A percentile compares a stretch with the other conserved stretches of the same genome.
Conservation (phyloP, 768 basidiomycete species). For the Trametopsis cervina region DNA sequence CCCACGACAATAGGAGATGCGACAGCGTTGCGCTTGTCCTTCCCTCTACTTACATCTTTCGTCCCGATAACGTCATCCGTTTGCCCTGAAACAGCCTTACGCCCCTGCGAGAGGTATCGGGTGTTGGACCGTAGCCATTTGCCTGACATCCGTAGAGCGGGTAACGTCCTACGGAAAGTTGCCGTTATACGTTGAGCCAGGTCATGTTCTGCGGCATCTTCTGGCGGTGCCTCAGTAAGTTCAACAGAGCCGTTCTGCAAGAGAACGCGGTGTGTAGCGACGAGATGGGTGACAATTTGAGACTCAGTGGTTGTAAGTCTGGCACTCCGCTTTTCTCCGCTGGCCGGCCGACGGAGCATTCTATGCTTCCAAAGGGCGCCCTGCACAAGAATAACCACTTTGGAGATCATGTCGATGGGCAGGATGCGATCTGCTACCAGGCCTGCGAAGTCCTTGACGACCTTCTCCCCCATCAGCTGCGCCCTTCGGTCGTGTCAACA, state of each 20-base stretch:
- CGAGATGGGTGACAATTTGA: slow-evolving; percentile 57
- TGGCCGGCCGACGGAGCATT: slow-evolving; percentile 45
- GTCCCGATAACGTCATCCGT: slow-evolving; percentile 15
- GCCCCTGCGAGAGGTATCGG: slow-evolving; percentile 52
- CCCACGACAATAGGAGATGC: slow-evolving; percentile 30
- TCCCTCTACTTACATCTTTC: slow-evolving; percentile 3
- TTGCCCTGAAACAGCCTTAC: slow-evolving; percentile 19
- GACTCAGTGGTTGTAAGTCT: slow-evolving; percentile 40
- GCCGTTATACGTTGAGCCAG: slow-evolving; percentile 83
- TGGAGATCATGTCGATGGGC: slow-evolving; percentile 69
- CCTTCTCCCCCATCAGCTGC: slow-evolving; percentile 37
- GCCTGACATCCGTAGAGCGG: slow-evolving; percentile 78
- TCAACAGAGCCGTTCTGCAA: slow-evolving; percentile 61
- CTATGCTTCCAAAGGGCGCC: slow-evolving; percentile 83
- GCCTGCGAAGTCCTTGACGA: slow-evolving; percentile 48
- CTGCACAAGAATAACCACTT: slow-evolving; percentile 65
- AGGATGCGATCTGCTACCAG: slow-evolving; percentile 66
- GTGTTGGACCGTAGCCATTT: slow-evolving; percentile 85
- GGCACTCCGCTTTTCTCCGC: slow-evolving; percentile 12
- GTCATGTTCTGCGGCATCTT: slow-evolving; percentile 49
- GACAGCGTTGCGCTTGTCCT: slow-evolving; percentile 22
- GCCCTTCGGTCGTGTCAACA: slow-evolving; percentile 29
- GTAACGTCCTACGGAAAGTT: slow-evolving; percentile 76
- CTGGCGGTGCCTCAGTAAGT: slow-evolving; percentile 47
- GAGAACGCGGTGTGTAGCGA: slow-evolving; percentile 57